phyloP scores from a whole-genome alignment of 331 rosid species.

The Stylosanthes scabra region DNA sequence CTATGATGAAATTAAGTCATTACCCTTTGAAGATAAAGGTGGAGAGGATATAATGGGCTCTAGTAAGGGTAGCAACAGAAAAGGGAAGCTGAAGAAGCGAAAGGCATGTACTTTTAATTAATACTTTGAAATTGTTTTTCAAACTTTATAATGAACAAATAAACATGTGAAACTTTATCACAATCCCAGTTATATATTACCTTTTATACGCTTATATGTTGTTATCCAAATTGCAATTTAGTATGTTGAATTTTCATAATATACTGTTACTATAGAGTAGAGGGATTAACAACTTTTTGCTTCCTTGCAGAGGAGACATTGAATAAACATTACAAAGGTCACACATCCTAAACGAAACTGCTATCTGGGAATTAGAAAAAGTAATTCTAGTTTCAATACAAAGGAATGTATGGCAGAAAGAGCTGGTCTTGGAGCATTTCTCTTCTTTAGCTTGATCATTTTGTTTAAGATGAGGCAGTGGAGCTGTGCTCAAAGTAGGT shows the following conservation, averaged over 20 bases:
- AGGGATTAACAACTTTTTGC: slow-evolving; percentile 33
- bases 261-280: slow-evolving; percentile 6
- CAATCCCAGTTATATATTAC: not conserved
- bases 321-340: slow-evolving; percentile 30
- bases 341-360: not conserved
- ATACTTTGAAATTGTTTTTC: slow-evolving; percentile 8
- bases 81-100: slow-evolving; percentile 60
- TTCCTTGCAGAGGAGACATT: slow-evolving; percentile 66
- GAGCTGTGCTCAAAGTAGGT: slow-evolving; percentile 17
- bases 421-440: slow-evolving; percentile 6
- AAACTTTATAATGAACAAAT: slow-evolving; percentile 1
- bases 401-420: not conserved
- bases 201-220: no score
- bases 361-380: slow-evolving; percentile 6
- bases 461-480: not conserved
- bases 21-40: slow-evolving; percentile 63
- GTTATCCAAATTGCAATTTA: slow-evolving; percentile 14
- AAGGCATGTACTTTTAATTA: slow-evolving; percentile 57
- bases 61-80: slow-evolving; percentile 50
- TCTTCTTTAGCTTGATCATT: not conserved
- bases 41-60: slow-evolving; percentile 49
- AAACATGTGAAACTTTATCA: not conserved
- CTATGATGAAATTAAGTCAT: slow-evolving; percentile 73
- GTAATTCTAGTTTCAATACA: slow-evolving; percentile 23
- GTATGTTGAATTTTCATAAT: not conserved